A percentile compares a stretch with the other conserved stretches of the same genome.
Evolutionary conservation across 768 basidiomycete genomes (phyloP).

Genomic region (Tricholoma bakamatsutake): DNA sequence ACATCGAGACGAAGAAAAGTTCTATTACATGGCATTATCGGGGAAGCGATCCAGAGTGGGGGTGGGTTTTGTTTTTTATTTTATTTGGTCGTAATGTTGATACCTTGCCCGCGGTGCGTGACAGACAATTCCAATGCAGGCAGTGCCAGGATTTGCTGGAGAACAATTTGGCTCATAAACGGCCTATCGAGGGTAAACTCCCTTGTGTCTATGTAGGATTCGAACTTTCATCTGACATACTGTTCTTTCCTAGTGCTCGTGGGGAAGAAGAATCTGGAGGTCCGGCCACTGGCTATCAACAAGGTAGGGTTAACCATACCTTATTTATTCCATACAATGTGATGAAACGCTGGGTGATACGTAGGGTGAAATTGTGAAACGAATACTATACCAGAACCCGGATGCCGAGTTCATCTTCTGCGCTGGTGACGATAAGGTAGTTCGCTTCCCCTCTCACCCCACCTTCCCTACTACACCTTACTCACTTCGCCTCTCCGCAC

Average conservation of each 20-base stretch:
- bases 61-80: conserved; percentile 43
- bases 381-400: conserved; percentile 87
- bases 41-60: conserved; percentile 91
- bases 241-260: conserved; percentile 58
- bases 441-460: conserved; percentile 30
- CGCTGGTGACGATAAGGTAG: conserved; percentile 87
- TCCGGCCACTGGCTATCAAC: conserved; percentile 91
- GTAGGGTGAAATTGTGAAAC: conserved; percentile 92
- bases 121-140: conserved; percentile 85
- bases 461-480: background rate
- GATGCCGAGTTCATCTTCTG: conserved; percentile 96
- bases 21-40: conserved; percentile 99
- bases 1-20: conserved; percentile 96
- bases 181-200: conserved; percentile 83
- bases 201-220: background rate
- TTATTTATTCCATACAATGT: too few species aligned
- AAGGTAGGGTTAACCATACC: conserved; percentile 41
- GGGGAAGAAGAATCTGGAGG: conserved; percentile 98
- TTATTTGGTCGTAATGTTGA: conserved; percentile 1
- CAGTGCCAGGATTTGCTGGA: conserved; percentile 96
- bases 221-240: background rate
- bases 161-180: conserved; percentile 87
- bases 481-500: conserved; percentile 17
- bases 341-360: background rate
- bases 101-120: background rate